Percentiles rank a stretch among this genome's conserved stretches.
These are phyloP conservation scores for Hyaloperonospora brassicae DNA, from an alignment of 352 stramenopile species.

Conservation along the genomic window DNA sequence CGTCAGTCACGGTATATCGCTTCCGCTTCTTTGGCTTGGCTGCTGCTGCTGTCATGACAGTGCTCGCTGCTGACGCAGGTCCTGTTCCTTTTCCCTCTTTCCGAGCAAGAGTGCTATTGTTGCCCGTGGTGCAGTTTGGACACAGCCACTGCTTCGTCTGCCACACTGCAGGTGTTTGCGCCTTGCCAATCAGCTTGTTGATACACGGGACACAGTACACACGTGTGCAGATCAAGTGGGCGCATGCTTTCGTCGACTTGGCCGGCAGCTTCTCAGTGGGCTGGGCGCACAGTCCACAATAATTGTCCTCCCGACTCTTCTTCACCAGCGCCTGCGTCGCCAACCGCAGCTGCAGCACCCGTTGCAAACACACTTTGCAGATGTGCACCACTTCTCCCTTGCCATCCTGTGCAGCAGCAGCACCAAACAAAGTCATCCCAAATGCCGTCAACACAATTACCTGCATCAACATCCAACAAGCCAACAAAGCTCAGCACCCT, in stretches of 20 bases:
- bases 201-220: slow-evolving; percentile 53
- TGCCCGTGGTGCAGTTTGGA: slow-evolving; percentile 44
- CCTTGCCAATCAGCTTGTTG: slow-evolving; percentile 53
- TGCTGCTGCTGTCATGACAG: neutral
- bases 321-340: slow-evolving; percentile 5
- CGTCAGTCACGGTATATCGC: slow-evolving; percentile 23
- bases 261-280: slow-evolving; percentile 16
- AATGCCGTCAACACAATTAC: neutral
- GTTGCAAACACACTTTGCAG: slow-evolving; percentile 63
- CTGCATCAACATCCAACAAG: neutral
- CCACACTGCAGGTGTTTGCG: slow-evolving; percentile 45
- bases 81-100: slow-evolving; percentile 1
- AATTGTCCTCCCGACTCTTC: slow-evolving; percentile 16
- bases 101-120: slow-evolving; percentile 3
- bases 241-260: slow-evolving; percentile 33
- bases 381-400: slow-evolving; percentile 40
- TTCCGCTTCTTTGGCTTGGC: slow-evolving; percentile 45
- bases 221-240: slow-evolving; percentile 39
- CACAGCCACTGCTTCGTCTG: slow-evolving; percentile 54
- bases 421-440: neutral
- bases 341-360: slow-evolving; percentile 35
- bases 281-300: slow-evolving; percentile 46
- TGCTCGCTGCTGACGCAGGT: neutral
- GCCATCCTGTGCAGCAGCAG: slow-evolving; percentile 32
- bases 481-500: neutral